These are phyloP conservation scores for Oryza punctata DNA, from an alignment of 176 grass and related monocot species.

Conservation along the genomic window DNA sequence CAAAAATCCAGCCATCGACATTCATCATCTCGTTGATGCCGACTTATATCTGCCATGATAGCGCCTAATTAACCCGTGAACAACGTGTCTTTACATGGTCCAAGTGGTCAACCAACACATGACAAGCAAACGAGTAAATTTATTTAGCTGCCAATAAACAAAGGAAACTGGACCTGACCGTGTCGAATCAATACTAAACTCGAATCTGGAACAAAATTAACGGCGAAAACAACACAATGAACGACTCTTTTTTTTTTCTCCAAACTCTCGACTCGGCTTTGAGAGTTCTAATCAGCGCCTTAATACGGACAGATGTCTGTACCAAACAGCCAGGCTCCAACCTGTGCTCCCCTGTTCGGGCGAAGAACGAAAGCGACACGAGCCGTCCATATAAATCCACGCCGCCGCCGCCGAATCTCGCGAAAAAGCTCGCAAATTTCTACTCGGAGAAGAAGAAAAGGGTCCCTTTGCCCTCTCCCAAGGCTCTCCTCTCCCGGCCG, in stretches of 20 bases:
- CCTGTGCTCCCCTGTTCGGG: conserved; percentile 30
- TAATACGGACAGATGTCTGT: background rate
- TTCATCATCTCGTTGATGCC: background rate
- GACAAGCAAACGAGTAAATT: background rate
- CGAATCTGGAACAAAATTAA: background rate
- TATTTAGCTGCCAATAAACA: background rate
- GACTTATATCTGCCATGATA: background rate
- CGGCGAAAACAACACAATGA: background rate
- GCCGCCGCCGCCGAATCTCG: conserved; percentile 36
- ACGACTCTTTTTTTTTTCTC: background rate
- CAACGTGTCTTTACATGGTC: background rate
- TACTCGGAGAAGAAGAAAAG: background rate
- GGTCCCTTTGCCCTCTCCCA: conserved; percentile 11
- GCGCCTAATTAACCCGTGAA: background rate
- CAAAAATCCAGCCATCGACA: background rate
- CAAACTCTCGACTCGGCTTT: background rate
- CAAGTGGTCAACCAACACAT: background rate
- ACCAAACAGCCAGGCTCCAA: conserved; percentile 39
- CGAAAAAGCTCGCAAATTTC: background rate
- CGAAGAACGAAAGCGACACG: conserved; percentile 34
- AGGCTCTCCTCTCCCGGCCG: conserved; percentile 4
- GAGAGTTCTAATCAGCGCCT: conserved; percentile 20
- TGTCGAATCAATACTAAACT: background rate
- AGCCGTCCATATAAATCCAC: conserved; percentile 33
- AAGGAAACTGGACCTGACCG: background rate